Conservation (phyloP, 306 rosid genomes). For the Lupinus albus region DNA sequence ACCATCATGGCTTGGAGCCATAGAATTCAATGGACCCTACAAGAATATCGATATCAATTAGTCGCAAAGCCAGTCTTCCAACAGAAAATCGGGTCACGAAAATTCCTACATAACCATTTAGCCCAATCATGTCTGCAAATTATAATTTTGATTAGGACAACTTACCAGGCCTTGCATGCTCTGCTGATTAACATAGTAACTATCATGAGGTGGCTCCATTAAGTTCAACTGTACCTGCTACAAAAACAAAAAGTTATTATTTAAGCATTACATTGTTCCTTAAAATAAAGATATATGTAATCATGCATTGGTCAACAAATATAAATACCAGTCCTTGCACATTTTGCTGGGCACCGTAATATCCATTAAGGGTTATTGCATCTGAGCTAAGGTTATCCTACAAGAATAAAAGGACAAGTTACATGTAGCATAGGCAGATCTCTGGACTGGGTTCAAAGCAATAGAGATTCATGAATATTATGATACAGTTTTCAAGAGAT, state of each 20-base stretch:
- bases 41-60: slow-evolving; percentile 34
- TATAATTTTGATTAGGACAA: slow-evolving; percentile 36
- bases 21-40: slow-evolving; percentile 80
- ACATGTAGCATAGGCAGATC: slow-evolving; percentile 31
- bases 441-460: slow-evolving; percentile 9
- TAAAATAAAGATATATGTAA: slow-evolving; percentile 16
- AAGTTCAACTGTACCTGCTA: slow-evolving; percentile 78
- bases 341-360: slow-evolving; percentile 78
- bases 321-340: slow-evolving; percentile 85
- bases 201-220: slow-evolving; percentile 96
- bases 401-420: slow-evolving; percentile 45
- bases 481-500: slow-evolving; percentile 15
- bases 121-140: background rate
- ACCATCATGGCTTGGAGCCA: slow-evolving; percentile 74
- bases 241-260: slow-evolving; percentile 26
- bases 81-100: too few species aligned
- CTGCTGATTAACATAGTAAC: slow-evolving; percentile 80
- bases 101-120: slow-evolving; percentile 24
- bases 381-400: slow-evolving; percentile 76
- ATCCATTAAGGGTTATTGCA: slow-evolving; percentile 69
- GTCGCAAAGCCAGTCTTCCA: too few species aligned
- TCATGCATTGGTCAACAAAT: slow-evolving; percentile 13
- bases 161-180: slow-evolving; percentile 83
- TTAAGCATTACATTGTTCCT: slow-evolving; percentile 16
- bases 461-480: slow-evolving; percentile 16